Evolutionary conservation across 139 green algal species (phyloP).

Genomic region (Chlamydomonas applanata): DNA sequence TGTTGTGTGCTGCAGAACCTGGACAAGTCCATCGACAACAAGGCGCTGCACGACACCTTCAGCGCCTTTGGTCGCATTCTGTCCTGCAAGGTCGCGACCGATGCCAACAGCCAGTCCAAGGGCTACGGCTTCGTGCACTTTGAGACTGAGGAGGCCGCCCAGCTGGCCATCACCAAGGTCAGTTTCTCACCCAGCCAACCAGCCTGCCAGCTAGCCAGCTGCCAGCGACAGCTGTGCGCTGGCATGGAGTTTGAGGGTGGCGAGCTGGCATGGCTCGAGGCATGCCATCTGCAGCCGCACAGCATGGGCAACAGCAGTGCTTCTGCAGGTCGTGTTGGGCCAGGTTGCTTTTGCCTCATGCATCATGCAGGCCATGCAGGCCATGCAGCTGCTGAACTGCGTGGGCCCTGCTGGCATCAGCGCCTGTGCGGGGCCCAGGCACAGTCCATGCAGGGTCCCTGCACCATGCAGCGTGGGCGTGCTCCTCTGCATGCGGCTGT

Average conservation of each 20-base stretch:
- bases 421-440: too few relatives aligned
- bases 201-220: too few relatives aligned
- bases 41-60: slow-evolving; percentile 94
- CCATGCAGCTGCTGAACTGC: too few relatives aligned
- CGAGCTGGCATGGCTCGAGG: too few relatives aligned
- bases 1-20: slow-evolving; percentile 66
- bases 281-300: not conserved
- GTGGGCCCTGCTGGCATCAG: too few relatives aligned
- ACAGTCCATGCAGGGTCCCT: too few relatives aligned
- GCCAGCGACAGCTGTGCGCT: too few relatives aligned
- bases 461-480: too few relatives aligned
- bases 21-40: slow-evolving; percentile 90
- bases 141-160: slow-evolving; percentile 74
- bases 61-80: slow-evolving; percentile 87
- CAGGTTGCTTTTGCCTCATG: not conserved
- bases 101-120: slow-evolving; percentile 63
- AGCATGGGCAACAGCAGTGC: not conserved
- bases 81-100: slow-evolving; percentile 71
- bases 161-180: slow-evolving; percentile 82
- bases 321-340: not conserved
- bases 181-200: too few relatives aligned
- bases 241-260: too few relatives aligned
- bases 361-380: not conserved
- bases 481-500: too few relatives aligned
- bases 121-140: slow-evolving; percentile 96